Conservation (phyloP, 2,329 filamentous ascomycete genomes). For the Stagonosporopsis rhizophila region DNA sequence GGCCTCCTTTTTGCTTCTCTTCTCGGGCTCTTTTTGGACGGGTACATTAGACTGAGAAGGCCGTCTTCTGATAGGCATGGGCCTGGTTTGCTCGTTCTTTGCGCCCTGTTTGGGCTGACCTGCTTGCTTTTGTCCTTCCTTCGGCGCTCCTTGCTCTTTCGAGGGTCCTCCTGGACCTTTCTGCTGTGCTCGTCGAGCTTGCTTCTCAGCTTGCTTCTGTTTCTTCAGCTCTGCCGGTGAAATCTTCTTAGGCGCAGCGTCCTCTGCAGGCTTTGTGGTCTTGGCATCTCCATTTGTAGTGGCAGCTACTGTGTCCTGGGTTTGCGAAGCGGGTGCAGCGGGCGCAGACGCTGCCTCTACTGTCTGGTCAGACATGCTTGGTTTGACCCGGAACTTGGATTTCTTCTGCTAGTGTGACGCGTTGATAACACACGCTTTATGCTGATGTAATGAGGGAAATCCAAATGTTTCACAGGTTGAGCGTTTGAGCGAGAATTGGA, state of each 20-base stretch:
- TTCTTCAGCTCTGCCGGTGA: slow-evolving; percentile 85
- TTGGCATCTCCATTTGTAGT: slow-evolving; percentile 31
- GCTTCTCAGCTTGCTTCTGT: slow-evolving; percentile 88
- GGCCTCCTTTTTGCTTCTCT: slow-evolving; percentile 44
- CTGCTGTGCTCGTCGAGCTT: slow-evolving; percentile 77
- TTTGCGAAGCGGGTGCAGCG: slow-evolving; percentile 19
- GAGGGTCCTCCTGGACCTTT: slow-evolving; percentile 54
- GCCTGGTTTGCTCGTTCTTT: slow-evolving; percentile 44
- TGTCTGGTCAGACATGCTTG: slow-evolving; percentile 39
- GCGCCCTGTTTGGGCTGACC: slow-evolving; percentile 45
- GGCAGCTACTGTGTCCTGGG: slow-evolving; percentile 20
- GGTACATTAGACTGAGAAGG: slow-evolving; percentile 42
- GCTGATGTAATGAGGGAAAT: slow-evolving; percentile 21
- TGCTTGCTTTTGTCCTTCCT: slow-evolving; percentile 45
- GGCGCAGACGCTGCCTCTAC: slow-evolving; percentile 25
- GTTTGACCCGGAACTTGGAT: slow-evolving; percentile 1
- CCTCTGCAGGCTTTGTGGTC: slow-evolving; percentile 28
- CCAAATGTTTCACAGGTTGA: neutral
- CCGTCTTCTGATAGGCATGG: slow-evolving; percentile 43
- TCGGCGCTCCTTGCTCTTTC: slow-evolving; percentile 45
- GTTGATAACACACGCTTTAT: slow-evolving; percentile 9
- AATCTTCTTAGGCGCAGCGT: slow-evolving; percentile 59
- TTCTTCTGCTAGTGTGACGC: slow-evolving; percentile 3
- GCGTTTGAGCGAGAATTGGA: neutral
- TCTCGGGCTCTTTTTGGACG: slow-evolving; percentile 39